These are phyloP conservation scores for Tulasnella sp. DNA, from an alignment of 768 basidiomycete species.

Conservation along the genomic window DNA sequence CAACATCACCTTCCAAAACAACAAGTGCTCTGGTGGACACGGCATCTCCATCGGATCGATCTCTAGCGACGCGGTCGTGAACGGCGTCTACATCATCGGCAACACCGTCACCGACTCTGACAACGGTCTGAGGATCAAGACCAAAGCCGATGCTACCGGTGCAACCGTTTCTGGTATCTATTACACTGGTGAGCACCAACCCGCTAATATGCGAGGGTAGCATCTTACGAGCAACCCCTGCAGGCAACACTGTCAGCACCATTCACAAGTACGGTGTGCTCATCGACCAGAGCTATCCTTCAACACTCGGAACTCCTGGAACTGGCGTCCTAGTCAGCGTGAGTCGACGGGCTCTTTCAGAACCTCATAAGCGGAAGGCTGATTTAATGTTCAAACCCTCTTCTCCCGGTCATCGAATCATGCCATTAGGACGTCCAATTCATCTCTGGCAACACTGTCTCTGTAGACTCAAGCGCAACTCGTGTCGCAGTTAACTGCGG, in stretches of 20 bases:
- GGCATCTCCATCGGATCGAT: slow-evolving; percentile 70
- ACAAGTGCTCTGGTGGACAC: slow-evolving; percentile 51
- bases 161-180: slow-evolving; percentile 38
- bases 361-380: no score
- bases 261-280: slow-evolving; percentile 58
- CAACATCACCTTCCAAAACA: slow-evolving; percentile 40
- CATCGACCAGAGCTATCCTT: slow-evolving; percentile 69
- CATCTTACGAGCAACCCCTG: slow-evolving; percentile 38
- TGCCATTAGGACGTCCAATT: slow-evolving; percentile 29
- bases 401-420: no score
- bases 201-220: not conserved
- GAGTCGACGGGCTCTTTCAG: no score
- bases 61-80: slow-evolving; percentile 51
- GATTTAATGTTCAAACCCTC: no score
- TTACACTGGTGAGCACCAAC: slow-evolving; percentile 30
- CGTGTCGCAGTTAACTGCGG: slow-evolving; percentile 63
- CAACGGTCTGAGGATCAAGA: slow-evolving; percentile 57
- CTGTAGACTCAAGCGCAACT: slow-evolving; percentile 50
- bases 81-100: slow-evolving; percentile 52
- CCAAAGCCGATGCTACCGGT: slow-evolving; percentile 36
- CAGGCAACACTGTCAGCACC: slow-evolving; percentile 57
- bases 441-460: slow-evolving; percentile 48
- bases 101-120: slow-evolving; percentile 60
- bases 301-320: slow-evolving; percentile 57
- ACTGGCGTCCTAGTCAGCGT: slow-evolving; percentile 63